Evolutionary conservation across 2,329 filamentous ascomycete species (phyloP).

Genomic region (Fusarium sp.): DNA sequence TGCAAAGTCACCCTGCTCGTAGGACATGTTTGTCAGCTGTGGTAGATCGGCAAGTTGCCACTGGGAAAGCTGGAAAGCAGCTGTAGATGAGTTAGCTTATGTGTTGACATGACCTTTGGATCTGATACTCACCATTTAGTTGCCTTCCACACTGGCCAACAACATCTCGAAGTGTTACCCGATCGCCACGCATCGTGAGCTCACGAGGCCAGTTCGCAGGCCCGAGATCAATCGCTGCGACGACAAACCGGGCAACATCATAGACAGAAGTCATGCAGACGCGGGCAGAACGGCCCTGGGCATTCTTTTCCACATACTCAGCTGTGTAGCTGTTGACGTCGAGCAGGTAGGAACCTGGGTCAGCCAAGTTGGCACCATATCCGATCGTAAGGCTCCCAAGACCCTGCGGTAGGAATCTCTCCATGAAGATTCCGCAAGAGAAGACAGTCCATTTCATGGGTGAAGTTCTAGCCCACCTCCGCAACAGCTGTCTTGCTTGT

Average conservation of each 20-base stretch:
- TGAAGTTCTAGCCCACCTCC: constrained; percentile 61
- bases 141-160: constrained; percentile 62
- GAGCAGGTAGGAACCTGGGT: constrained; percentile 74
- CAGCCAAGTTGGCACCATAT: constrained; percentile 61
- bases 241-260: constrained; percentile 78
- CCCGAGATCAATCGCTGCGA: constrained; percentile 74
- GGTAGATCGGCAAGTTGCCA: constrained; percentile 56
- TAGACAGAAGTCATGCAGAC: constrained; percentile 76
- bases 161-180: constrained; percentile 70
- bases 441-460: constrained; percentile 76
- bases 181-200: constrained; percentile 76
- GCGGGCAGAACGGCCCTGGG: constrained; percentile 61
- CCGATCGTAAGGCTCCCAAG: constrained; percentile 72
- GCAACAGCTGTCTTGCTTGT: constrained; percentile 67
- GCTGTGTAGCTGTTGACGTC: constrained; percentile 69
- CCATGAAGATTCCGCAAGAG: constrained; percentile 81
- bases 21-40: constrained; percentile 55
- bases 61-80: constrained; percentile 52
- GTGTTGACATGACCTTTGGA: not conserved
- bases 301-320: constrained; percentile 69
- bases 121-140: constrained; percentile 59
- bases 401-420: constrained; percentile 77
- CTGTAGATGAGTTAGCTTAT: constrained; percentile 47
- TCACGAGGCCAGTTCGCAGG: constrained; percentile 74
- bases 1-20: constrained; percentile 60